Conservation (phyloP, 2,329 filamentous ascomycete species). For the Phialophora macrospora region DNA sequence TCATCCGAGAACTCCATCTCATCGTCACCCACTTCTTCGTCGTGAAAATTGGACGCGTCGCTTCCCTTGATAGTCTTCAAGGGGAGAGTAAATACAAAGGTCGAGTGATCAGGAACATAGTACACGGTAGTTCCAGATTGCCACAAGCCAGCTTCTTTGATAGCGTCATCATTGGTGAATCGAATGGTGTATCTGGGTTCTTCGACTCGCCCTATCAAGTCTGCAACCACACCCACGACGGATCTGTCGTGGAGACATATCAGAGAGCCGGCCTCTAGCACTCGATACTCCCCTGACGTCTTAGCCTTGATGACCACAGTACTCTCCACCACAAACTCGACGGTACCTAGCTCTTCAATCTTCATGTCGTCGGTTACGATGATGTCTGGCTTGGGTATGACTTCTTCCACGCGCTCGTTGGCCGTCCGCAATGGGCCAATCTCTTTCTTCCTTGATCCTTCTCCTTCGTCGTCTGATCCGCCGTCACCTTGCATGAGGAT, state of each 20-base stretch:
- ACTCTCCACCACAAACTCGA: constrained; percentile 79
- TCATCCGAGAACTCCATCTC: constrained; percentile 97
- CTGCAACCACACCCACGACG: constrained; percentile 80
- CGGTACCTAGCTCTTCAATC: constrained; percentile 73
- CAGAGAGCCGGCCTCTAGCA: constrained; percentile 81
- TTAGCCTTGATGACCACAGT: constrained; percentile 78
- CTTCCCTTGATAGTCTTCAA: constrained; percentile 81
- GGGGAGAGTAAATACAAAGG: constrained; percentile 83
- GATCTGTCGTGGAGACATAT: constrained; percentile 76
- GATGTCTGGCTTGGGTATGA: constrained; percentile 75
- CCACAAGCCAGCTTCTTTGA: constrained; percentile 62
- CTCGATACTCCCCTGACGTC: constrained; percentile 78
- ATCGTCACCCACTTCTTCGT: constrained; percentile 84
- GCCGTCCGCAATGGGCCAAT: constrained; percentile 70
- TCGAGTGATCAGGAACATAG: constrained; percentile 78
- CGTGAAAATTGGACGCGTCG: constrained; percentile 92
- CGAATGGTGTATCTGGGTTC: constrained; percentile 84
- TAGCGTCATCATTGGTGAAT: constrained; percentile 71
- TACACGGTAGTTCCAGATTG: constrained; percentile 72
- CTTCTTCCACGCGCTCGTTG: constrained; percentile 73
- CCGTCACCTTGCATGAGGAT: constrained; percentile 83
- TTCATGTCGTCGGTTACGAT: constrained; percentile 76
- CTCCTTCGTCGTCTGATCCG: constrained; percentile 77
- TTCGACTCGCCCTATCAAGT: constrained; percentile 83
- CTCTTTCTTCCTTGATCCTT: constrained; percentile 50